Evolutionary conservation across 345 rosid genomes (phyloP).

Genomic region (Excoecaria cochinchinensis): DNA sequence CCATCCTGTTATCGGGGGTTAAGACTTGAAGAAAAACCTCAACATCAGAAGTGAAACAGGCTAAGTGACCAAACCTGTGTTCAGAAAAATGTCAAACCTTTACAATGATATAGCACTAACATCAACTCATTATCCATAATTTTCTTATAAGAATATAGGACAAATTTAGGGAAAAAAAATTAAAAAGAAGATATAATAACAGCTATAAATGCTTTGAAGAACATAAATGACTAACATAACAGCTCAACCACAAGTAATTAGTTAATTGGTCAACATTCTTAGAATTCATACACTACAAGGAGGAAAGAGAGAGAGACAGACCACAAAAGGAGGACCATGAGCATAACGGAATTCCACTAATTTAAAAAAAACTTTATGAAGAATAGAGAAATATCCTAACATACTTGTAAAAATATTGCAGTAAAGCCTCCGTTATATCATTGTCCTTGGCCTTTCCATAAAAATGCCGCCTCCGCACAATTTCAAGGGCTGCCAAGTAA

Average conservation of each 20-base stretch:
- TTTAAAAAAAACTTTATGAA: background rate
- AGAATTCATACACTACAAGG: background rate
- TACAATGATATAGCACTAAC: conserved; percentile 1
- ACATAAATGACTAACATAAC: background rate
- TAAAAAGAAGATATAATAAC: background rate
- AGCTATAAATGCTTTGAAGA: background rate
- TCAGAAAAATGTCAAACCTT: conserved; percentile 20
- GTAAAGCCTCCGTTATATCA: conserved; percentile 55
- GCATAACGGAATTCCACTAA: background rate
- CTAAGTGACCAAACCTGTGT: conserved; percentile 91
- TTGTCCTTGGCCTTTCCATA: conserved; percentile 62
- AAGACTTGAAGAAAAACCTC: conserved; percentile 70
- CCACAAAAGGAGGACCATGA: background rate
- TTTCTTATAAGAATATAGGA: background rate
- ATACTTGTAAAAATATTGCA: conserved; percentile 74
- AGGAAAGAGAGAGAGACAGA: background rate
- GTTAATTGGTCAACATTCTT: background rate
- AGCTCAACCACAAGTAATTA: background rate
- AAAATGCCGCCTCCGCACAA: conserved; percentile 72
- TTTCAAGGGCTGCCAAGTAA: conserved; percentile 75
- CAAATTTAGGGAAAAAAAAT: background rate
- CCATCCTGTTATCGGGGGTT: conserved; percentile 52
- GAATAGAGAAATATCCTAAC: background rate
- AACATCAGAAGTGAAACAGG: conserved; percentile 80
- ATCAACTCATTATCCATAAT: background rate